Conservation (phyloP, 352 stramenopile species). For the Phytopythium vexans region DNA sequence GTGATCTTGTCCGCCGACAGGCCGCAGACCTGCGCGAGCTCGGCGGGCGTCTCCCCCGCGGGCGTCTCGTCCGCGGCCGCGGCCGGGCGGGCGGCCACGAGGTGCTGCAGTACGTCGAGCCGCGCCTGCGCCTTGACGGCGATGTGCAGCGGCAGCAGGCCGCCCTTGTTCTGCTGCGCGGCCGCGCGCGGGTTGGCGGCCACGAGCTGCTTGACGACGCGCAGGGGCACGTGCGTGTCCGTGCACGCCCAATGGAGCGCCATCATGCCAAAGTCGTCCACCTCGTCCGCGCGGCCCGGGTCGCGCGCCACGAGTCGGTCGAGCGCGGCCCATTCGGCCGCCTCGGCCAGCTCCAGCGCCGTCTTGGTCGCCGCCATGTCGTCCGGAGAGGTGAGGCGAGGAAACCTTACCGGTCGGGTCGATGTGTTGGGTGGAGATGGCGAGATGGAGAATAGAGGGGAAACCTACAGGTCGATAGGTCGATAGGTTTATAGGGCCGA, state of each 20-base stretch:
- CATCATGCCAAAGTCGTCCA: conserved; percentile 87
- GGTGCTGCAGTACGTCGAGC: conserved; percentile 55
- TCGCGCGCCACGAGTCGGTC: conserved; percentile 50
- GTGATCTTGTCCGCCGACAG: conserved; percentile 47
- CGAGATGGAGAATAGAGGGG: background rate
- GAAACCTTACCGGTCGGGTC: too few species aligned
- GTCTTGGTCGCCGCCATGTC: conserved; percentile 23
- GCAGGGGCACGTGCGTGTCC: conserved; percentile 59
- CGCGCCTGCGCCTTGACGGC: conserved; percentile 73
- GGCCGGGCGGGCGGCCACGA: conserved; percentile 46
- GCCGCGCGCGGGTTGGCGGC: conserved; percentile 52
- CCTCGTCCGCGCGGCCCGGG: conserved; percentile 57
- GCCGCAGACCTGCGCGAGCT: conserved; percentile 56
- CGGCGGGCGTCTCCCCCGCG: conserved; percentile 59
- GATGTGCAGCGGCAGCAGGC: conserved; percentile 77
- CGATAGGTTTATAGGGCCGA: too few species aligned
- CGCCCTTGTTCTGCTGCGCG: conserved; percentile 72
- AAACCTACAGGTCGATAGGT: background rate
- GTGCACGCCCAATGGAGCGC: conserved; percentile 84
- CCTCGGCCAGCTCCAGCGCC: conserved; percentile 73
- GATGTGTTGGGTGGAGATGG: too few species aligned
- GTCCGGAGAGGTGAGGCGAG: too few species aligned
- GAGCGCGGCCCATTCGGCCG: conserved; percentile 62
- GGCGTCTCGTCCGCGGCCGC: conserved; percentile 67
- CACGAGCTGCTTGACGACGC: conserved; percentile 61